Percentiles rank a stretch among this genome's conserved stretches.
Evolutionary conservation across 352 stramenopile species (phyloP).

Genomic region (Phytopythium delawarense): DNA sequence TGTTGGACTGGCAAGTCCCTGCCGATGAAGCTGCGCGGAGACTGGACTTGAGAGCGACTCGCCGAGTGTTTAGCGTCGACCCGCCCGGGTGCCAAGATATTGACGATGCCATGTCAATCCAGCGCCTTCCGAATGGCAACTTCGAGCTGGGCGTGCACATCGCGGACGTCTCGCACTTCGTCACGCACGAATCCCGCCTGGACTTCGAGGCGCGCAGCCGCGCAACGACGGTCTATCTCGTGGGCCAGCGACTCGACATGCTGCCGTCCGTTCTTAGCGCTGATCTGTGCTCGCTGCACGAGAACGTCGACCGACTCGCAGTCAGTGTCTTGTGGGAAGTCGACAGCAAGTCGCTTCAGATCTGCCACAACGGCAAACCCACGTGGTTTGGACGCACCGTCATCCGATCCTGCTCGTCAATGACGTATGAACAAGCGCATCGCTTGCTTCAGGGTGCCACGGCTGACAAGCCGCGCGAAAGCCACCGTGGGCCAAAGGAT

Average conservation of each 20-base stretch:
- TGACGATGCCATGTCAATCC: conserved; percentile 89
- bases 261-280: conserved; percentile 85
- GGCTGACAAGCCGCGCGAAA: conserved; percentile 26
- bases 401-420: conserved; percentile 93
- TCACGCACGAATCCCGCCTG: conserved; percentile 92
- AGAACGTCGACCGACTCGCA: conserved; percentile 83
- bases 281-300: conserved; percentile 91
- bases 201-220: conserved; percentile 91
- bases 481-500: conserved; percentile 4
- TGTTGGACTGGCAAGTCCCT: conserved; percentile 73
- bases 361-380: conserved; percentile 35
- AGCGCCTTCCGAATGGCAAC: conserved; percentile 68
- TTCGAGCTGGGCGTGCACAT: conserved; percentile 97
- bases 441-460: conserved; percentile 63
- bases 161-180: conserved; percentile 99
- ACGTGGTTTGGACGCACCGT: conserved; percentile 92
- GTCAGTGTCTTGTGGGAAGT: conserved; percentile 92
- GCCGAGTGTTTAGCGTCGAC: conserved; percentile 89
- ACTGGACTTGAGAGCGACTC: conserved; percentile 62
- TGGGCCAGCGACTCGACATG: conserved; percentile 94
- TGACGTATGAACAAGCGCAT: conserved; percentile 86
- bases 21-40: conserved; percentile 39
- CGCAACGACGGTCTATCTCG: conserved; percentile 97
- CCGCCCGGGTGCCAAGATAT: conserved; percentile 89
- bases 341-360: conserved; percentile 55